These are phyloP conservation scores for Gossypium gossypioides DNA, from an alignment of 441 rosid species.

Conservation along the genomic window DNA sequence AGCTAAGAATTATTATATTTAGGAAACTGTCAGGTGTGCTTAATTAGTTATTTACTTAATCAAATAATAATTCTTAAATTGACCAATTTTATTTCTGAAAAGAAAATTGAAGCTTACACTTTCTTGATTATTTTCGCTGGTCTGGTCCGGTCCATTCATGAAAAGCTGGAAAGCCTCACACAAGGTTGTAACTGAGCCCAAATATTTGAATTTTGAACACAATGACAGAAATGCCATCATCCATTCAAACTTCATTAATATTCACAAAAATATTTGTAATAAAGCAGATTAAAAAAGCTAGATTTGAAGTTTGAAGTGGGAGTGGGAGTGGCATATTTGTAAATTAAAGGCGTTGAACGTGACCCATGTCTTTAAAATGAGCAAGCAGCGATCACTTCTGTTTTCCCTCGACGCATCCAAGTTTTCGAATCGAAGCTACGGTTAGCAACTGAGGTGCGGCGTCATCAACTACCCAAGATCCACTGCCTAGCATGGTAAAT, in stretches of 20 bases:
- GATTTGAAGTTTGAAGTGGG: too few relatives aligned
- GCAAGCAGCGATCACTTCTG: neutral
- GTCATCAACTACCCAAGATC: neutral
- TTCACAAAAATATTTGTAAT: too few relatives aligned
- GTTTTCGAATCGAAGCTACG: neutral
- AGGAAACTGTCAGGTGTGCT: too few relatives aligned
- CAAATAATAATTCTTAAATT: neutral
- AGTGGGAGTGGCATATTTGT: conserved; percentile 22
- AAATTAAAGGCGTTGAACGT: neutral
- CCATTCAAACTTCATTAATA: neutral
- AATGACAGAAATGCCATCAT: conserved; percentile 8
- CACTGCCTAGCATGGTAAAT: neutral
- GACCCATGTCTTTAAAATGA: neutral
- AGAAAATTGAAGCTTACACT: neutral
- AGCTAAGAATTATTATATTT: too few relatives aligned
- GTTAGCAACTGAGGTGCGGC: neutral
- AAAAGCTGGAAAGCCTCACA: neutral
- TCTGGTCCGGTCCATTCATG: neutral
- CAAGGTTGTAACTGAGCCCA: neutral
- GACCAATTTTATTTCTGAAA: neutral
- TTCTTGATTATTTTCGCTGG: neutral
- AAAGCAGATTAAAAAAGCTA: neutral
- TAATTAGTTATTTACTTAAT: too few relatives aligned
- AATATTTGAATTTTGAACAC: neutral
- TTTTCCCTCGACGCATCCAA: neutral